These are phyloP conservation scores for Coemansia sp. DNA, from an alignment of 192 early-diverging fungal species.

Conservation along the genomic window DNA sequence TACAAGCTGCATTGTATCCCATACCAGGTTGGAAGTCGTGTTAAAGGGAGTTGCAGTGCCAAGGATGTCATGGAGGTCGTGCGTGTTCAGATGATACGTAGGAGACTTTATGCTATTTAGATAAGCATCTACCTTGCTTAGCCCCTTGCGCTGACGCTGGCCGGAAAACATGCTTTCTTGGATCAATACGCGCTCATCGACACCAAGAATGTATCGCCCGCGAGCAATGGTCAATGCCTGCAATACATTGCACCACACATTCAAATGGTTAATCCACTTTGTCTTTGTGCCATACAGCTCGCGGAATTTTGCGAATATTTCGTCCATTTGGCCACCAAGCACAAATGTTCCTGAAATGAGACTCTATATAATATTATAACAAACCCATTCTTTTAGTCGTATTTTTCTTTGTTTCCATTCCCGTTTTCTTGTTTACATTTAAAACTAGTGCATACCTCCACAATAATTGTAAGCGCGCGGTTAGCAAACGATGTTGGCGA, in stretches of 20 bases:
- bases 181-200: constrained; percentile 45
- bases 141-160: constrained; percentile 36
- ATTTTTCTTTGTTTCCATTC: neutral
- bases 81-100: constrained; percentile 14
- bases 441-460: constrained; percentile 21
- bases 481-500: constrained; percentile 26
- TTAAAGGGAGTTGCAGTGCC: constrained; percentile 38
- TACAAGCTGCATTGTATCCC: constrained; percentile 39
- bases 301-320: constrained; percentile 11
- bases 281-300: constrained; percentile 24
- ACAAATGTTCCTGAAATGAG: constrained; percentile 34
- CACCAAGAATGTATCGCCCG: constrained; percentile 36
- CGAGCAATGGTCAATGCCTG: constrained; percentile 44
- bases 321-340: constrained; percentile 7
- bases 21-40: constrained; percentile 36
- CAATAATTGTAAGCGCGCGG: constrained; percentile 35
- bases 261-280: constrained; percentile 37
- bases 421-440: neutral
- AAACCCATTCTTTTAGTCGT: too few species aligned
- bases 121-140: constrained; percentile 46
- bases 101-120: constrained; percentile 19
- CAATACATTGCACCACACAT: constrained; percentile 48
- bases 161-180: constrained; percentile 56
- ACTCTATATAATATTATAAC: constrained; percentile 42
- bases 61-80: constrained; percentile 6